A percentile compares a stretch with the other conserved stretches of the same genome.
Evolutionary conservation across 768 basidiomycete species (phyloP).

Genomic region (Phylloporus sp.): DNA sequence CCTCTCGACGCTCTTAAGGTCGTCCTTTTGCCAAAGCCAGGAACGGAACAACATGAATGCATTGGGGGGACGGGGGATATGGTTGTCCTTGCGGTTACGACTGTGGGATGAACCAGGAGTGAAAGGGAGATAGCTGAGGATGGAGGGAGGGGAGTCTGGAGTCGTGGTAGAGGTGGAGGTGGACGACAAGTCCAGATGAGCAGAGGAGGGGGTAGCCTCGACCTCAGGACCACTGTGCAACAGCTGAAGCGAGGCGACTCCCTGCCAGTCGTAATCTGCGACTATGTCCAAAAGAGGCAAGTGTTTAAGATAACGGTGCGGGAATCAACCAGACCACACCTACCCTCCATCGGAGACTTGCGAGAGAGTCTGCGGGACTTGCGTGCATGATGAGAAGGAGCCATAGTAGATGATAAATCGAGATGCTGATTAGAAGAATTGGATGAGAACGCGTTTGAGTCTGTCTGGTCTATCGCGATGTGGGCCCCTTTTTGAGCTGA

Average conservation of each 20-base stretch:
- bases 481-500: constrained; percentile 30
- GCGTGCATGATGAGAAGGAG: constrained; percentile 32
- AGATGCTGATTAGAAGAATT: constrained; percentile 8
- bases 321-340: constrained; percentile 13
- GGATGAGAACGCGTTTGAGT: constrained; percentile 4
- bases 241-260: constrained; percentile 18
- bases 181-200: constrained; percentile 12
- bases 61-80: constrained; percentile 77
- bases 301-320: constrained; percentile 29
- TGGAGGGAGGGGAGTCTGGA: constrained; percentile 15
- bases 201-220: background rate
- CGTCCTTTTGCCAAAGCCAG: constrained; percentile 52
- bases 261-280: constrained; percentile 28
- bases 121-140: constrained; percentile 26
- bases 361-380: constrained; percentile 44
- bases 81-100: constrained; percentile 40
- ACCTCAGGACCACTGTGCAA: constrained; percentile 19
- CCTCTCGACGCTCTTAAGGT: constrained; percentile 50
- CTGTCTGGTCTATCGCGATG: constrained; percentile 6
- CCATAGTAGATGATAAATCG: constrained; percentile 22
- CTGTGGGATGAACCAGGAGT: constrained; percentile 37
- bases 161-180: constrained; percentile 14
- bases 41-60: constrained; percentile 85
- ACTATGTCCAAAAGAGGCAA: constrained; percentile 33
- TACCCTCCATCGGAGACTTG: constrained; percentile 36